Conservation (phyloP, 2,329 filamentous ascomycete genomes). For the Pseudocercospora fijiensis region DNA sequence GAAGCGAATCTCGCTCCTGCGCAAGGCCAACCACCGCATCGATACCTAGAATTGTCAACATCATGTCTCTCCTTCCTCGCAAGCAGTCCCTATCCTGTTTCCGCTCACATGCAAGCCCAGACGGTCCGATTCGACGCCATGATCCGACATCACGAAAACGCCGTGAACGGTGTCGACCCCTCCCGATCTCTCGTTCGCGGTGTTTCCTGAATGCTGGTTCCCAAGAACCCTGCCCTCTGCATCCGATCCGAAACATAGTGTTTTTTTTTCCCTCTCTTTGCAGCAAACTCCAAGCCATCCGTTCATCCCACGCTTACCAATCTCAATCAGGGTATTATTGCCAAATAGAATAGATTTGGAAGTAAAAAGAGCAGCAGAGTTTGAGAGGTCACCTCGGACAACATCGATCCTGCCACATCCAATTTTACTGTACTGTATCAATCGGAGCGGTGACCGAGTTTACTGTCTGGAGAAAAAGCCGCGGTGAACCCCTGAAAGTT, state of each 20-base stretch:
- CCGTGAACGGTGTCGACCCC: conserved; percentile 1
- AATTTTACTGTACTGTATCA: too few species aligned
- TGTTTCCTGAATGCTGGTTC: not conserved
- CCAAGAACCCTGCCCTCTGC: not conserved
- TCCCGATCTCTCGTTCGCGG: not conserved
- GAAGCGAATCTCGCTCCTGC: not conserved
- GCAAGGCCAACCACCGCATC: not conserved
- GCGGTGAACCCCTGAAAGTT: not conserved
- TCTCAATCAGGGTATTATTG: not conserved
- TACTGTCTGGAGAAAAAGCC: not conserved
- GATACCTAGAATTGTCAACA: not conserved
- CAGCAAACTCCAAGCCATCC: not conserved
- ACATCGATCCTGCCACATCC: not conserved
- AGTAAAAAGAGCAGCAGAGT: not conserved
- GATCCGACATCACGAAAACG: not conserved
- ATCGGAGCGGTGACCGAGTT: not conserved
- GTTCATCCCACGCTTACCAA: not conserved
- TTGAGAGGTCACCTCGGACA: not conserved
- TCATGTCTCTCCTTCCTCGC: not conserved
- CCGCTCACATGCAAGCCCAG: not conserved
- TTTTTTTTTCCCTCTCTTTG: too few species aligned
- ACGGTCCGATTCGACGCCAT: not conserved
- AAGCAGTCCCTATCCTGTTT: not conserved
- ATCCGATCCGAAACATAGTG: not conserved
- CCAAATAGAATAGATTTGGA: not conserved